These are phyloP conservation scores for Schwanniomyces sp. DNA, from an alignment of 805 yeast genomes.

Conservation along the genomic window DNA sequence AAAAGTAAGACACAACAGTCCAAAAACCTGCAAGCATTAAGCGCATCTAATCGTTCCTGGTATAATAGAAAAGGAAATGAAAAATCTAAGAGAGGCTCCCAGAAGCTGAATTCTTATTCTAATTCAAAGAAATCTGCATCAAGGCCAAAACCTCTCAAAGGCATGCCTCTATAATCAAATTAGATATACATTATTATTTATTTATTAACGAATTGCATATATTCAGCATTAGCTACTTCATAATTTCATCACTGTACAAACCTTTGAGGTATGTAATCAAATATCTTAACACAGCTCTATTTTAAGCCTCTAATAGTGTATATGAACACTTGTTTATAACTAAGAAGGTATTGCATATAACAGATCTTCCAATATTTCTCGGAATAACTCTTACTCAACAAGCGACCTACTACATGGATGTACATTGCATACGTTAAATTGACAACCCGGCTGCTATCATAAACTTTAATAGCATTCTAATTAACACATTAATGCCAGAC, in stretches of 20 bases:
- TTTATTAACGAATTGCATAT: neutral
- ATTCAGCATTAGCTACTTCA: no score
- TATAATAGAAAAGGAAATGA: neutral
- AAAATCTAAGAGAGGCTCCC: neutral
- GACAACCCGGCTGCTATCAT: neutral
- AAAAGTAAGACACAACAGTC: constrained; percentile 1
- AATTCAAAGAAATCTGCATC: neutral
- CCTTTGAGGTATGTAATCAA: no score
- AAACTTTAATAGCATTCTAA: no score
- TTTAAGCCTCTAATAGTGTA: no score
- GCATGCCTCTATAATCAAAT: neutral
- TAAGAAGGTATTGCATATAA: no score
- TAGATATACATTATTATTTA: neutral
- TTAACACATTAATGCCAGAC: no score
- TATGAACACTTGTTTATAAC: no score
- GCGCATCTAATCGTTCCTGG: neutral
- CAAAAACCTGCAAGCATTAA: neutral
- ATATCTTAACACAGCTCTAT: no score
- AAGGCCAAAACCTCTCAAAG: neutral
- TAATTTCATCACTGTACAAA: no score
- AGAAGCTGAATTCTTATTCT: neutral
- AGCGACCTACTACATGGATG: neutral
- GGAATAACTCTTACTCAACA: neutral
- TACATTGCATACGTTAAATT: neutral
- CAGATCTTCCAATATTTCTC: neutral